phyloP scores from a whole-genome alignment of 176 grass and related monocot genomes.

The Paspalum vaginatum region DNA sequence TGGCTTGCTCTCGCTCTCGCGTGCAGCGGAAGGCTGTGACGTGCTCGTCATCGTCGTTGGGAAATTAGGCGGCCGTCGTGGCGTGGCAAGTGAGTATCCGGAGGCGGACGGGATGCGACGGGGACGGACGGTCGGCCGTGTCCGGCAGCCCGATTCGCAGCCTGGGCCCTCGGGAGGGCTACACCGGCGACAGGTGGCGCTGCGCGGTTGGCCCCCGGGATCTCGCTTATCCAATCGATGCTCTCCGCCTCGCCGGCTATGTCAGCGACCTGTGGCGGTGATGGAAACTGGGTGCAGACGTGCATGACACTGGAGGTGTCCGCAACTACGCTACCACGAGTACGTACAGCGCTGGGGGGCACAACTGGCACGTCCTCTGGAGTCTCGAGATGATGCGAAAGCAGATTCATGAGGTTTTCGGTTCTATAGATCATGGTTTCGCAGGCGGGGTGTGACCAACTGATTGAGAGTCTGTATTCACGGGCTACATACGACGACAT shows the following conservation, averaged over 20 bases:
- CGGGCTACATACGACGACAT: too few species aligned
- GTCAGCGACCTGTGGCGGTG: neutral
- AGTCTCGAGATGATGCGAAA: neutral
- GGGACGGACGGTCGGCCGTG: constrained; percentile 8
- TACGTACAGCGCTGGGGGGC: too few species aligned
- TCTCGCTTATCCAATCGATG: constrained; percentile 43
- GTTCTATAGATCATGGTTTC: too few species aligned
- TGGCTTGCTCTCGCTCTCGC: neutral
- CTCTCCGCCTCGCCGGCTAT: neutral
- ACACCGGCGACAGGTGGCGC: constrained; percentile 11
- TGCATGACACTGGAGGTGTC: neutral
- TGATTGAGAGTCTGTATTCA: too few species aligned
- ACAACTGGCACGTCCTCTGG: neutral
- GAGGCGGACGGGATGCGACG: constrained; percentile 10
- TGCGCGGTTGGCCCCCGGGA: constrained; percentile 36
- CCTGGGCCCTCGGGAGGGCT: neutral
- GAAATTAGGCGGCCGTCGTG: constrained; percentile 34
- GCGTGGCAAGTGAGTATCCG: constrained; percentile 9
- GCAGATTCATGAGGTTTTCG: neutral
- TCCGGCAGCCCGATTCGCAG: neutral
- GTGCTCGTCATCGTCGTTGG: constrained; percentile 30
- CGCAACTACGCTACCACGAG: too few species aligned
- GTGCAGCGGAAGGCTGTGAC: neutral
- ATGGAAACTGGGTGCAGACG: neutral
- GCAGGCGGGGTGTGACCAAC: too few species aligned